phyloP scores from a whole-genome alignment of 2,329 filamentous ascomycete species.

The Laburnicola sp. region DNA sequence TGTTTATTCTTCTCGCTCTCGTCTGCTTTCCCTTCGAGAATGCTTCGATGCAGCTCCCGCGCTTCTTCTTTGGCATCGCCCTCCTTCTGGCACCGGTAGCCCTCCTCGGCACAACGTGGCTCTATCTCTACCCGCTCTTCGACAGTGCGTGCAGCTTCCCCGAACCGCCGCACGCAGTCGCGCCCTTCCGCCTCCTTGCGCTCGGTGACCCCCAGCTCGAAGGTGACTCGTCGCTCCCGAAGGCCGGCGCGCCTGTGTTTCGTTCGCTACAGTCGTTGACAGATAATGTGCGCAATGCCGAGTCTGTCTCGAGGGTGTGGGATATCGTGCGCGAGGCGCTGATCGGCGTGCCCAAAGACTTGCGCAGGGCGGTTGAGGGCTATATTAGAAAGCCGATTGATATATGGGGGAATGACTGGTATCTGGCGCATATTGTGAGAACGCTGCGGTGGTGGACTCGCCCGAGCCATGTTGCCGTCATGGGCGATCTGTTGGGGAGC shows the following conservation, averaged over 20 bases:
- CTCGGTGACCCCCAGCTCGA: conserved; percentile 93
- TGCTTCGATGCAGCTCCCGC: conserved; percentile 56
- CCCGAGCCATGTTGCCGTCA: conserved; percentile 84
- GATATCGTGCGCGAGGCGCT: conserved; percentile 16
- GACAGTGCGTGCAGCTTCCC: conserved; percentile 77
- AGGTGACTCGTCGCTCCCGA: conserved; percentile 80
- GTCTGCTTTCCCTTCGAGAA: conserved; percentile 21
- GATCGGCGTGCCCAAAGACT: conserved; percentile 56
- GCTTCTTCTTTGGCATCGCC: conserved; percentile 51
- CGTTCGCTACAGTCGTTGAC: conserved; percentile 47
- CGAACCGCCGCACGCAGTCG: conserved; percentile 42
- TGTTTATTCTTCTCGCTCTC: neutral
- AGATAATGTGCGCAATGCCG: conserved; percentile 23
- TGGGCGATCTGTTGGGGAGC: conserved; percentile 90
- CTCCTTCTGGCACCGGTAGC: conserved; percentile 65
- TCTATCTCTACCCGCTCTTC: conserved; percentile 87
- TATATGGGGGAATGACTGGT: conserved; percentile 90
- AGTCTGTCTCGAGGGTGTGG: conserved; percentile 9
- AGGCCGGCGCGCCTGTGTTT: conserved; percentile 39
- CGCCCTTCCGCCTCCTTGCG: conserved; percentile 83
- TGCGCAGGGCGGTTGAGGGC: conserved; percentile 67
- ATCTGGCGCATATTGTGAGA: conserved; percentile 89
- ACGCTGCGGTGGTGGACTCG: conserved; percentile 79
- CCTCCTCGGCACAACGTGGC: conserved; percentile 70
- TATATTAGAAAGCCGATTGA: conserved; percentile 76